Conservation (phyloP, 1,139 yeast genomes). For the Yamadazyma dushanensis region DNA sequence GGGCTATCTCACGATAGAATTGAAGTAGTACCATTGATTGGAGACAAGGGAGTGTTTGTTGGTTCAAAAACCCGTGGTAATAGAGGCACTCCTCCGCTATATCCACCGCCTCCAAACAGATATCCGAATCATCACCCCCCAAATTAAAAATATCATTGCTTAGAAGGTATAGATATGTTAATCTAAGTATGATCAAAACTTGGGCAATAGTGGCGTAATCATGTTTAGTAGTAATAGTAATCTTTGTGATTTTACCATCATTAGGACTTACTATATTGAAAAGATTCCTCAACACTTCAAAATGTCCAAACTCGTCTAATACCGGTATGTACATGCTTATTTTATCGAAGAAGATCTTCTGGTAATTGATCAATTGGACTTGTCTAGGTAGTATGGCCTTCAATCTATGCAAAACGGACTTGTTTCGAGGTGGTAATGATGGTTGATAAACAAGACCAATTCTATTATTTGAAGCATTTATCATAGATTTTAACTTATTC, state of each 20-base stretch:
- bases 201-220: constrained; percentile 31
- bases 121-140: constrained; percentile 15
- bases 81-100: constrained; percentile 35
- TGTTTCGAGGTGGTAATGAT: not conserved
- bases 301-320: constrained; percentile 35
- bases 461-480: constrained; percentile 8
- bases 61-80: constrained; percentile 34
- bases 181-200: constrained; percentile 23
- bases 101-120: constrained; percentile 30
- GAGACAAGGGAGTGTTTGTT: constrained; percentile 46
- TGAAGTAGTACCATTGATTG: constrained; percentile 42
- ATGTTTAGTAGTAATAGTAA: constrained; percentile 22
- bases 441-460: constrained; percentile 10
- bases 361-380: constrained; percentile 10
- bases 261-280: constrained; percentile 16
- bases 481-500: constrained; percentile 1
- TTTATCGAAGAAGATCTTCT: constrained; percentile 33
- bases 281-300: not conserved
- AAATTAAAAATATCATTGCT: constrained; percentile 17
- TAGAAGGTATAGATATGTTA: constrained; percentile 25
- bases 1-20: constrained; percentile 27
- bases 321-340: constrained; percentile 49
- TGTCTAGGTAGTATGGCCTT: constrained; percentile 12
- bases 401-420: constrained; percentile 4
- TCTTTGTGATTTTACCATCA: constrained; percentile 18